Base-by-base conservation (phyloP, 371 early-diverging fungal genomes). In the Mortierella sp. region DNA sequence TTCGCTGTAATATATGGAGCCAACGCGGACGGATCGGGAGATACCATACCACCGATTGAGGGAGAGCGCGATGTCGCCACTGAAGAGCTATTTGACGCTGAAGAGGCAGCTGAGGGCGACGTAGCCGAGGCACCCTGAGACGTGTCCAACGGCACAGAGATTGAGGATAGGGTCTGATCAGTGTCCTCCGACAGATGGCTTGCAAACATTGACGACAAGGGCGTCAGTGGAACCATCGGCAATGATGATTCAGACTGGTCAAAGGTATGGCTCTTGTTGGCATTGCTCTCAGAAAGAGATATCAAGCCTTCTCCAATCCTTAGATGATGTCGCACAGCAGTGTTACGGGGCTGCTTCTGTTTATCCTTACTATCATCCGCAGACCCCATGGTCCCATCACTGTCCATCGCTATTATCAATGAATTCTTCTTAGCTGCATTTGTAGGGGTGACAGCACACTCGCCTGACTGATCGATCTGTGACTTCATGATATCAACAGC, bases 401-500 rank as follows among this genome's bases (percentile, higher is more conserved):
- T 42, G 21, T 61, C 61, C 0, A 27, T 11, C 3, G 7, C 34
- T 4, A 15, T 23, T 19, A 15, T 41, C 4, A n/a, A 26, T n/a
- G 39, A 11, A n/a, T 30, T 27, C 12, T 21, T 27, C n/a, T 8
- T 30, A 12, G 54, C 54, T 15, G 54, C 9, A 17, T 41, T 21
- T 26, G 42, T 28, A 17, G 32, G 28, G 12, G 51, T 17, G 26
- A 15, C n/a, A 14, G 19, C 14, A 3, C 46, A n/a, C n/a, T 68
- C 42, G 8, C 34, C 52, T 7, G 55, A 37, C 48, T 58, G 50
- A 15, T 48, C 56, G n/a, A 68, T 59, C 55, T 73, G 75, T 0
- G 61, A 37, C 41, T 68, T 73, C 50, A 73, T 68, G 32, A 68
- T 67, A 37, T 73, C 68, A n/a, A 73, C 69, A 1, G 75, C 75